Conservation (phyloP, 345 rosid genomes). For the Citrus glauca region DNA sequence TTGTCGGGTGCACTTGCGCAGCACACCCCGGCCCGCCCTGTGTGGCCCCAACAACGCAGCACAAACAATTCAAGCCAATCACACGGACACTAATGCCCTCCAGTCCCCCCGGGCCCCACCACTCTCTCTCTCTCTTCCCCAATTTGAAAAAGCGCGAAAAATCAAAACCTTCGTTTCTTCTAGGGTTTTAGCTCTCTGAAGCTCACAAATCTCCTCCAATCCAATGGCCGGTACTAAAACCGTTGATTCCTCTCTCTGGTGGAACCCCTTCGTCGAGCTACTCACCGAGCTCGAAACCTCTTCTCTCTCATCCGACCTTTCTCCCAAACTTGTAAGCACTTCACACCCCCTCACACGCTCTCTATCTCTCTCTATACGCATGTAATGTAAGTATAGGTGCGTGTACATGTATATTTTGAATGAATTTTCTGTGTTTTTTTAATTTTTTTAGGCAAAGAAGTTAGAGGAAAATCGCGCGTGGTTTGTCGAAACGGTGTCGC, state of each 20-base stretch:
- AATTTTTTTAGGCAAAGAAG: conserved; percentile 52
- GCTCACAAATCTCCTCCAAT: conserved; percentile 16
- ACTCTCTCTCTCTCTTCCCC: neutral
- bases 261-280: conserved; percentile 68
- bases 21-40: neutral
- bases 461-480: conserved; percentile 65
- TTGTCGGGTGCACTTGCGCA: too few species aligned
- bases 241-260: conserved; percentile 74
- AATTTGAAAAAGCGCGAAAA: conserved; percentile 16
- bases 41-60: too few species aligned
- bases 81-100: neutral
- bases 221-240: conserved; percentile 53
- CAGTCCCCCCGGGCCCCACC: neutral
- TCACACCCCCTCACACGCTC: neutral
- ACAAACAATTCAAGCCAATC: neutral
- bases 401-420: neutral
- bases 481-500: conserved; percentile 57
- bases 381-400: neutral
- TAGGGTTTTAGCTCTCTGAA: conserved; percentile 41
- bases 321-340: conserved; percentile 42
- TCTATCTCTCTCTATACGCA: neutral
- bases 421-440: neutral
- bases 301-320: conserved; percentile 53
- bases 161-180: conserved; percentile 1
- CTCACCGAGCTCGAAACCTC: conserved; percentile 64